Conservation (phyloP, 169 alveolate genomes). For the Theileria parva region DNA sequence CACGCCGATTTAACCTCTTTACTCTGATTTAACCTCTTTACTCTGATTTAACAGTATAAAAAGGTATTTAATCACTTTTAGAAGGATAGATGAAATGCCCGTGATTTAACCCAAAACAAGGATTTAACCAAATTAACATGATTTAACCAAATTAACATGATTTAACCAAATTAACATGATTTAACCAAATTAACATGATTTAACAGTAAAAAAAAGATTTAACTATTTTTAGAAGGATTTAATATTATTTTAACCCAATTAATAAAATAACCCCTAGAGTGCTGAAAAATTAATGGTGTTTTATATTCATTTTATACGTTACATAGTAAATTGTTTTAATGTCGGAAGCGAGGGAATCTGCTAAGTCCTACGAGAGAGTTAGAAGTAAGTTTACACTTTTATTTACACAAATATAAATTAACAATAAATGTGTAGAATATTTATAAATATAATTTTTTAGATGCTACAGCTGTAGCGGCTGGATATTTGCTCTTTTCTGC, state of each 20-base stretch:
- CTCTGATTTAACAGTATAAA: conserved; percentile 3
- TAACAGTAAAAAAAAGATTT: neutral
- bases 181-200: neutral
- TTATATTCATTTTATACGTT: neutral
- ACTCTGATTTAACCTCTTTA: neutral
- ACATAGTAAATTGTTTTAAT: neutral
- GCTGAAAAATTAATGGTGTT: neutral
- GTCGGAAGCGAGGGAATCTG: neutral
- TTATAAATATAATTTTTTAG: conserved; percentile 10
- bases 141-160: neutral
- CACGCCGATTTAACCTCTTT: conserved; percentile 4
- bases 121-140: neutral
- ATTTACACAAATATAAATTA: neutral
- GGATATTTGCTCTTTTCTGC: conserved; percentile 61
- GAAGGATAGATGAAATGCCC: neutral
- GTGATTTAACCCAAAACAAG: neutral
- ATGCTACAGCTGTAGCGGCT: conserved; percentile 58
- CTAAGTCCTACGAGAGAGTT: neutral
- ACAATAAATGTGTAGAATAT: neutral
- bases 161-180: neutral
- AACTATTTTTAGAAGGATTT: too few relatives aligned
- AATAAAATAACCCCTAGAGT: neutral
- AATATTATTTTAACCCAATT: neutral
- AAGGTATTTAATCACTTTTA: neutral
- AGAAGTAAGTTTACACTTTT: conserved; percentile 8